Evolutionary conservation across 2,329 filamentous ascomycete genomes (phyloP), one percentile per base, ranked within the genome.

Genomic region (Penicillium sp.): DNA sequence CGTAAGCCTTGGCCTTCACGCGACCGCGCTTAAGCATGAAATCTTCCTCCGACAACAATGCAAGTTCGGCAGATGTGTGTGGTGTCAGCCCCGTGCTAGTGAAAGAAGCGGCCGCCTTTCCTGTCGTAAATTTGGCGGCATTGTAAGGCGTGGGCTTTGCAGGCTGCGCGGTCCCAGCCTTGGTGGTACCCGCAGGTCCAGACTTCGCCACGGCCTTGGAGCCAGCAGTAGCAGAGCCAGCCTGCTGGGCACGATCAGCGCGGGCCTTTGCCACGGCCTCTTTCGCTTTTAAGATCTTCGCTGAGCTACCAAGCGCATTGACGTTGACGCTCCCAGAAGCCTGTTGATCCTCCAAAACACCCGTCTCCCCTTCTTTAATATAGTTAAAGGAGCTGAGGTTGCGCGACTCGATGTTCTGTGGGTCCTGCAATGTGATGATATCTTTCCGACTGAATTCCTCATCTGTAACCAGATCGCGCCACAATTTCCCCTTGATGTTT

Each of bases 401-500:
- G 62, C 93, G 80, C 52, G 86, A 86, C 52, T 89, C 87, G 18
- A 94, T 80, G 71, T 96, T 96, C 70, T 96, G 92, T 10, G 94
- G 94, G 71, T 99, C 94, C 71, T 99, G 95, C 9, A 99, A 79
- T 0, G 92, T 97, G 68, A 99, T 96, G 57, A 99, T 93, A 73
- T 99, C 94, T 65, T 90, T 90, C 58, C 94, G 85, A 29, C 85
- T 85, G 67, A 99, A 99, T 55, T 92, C 89, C 58, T 86, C 83
- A 64, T 99, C 93, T 67, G 89, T 91, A 8, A 97, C 83, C 42
- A 99, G 77, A 75, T 99, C 94, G 61, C 81, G 84, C 94, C 94
- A 99, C 78, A 95, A 89, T 83, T 97, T 97, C 47, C 91, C 83
- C 79, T 97, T 97, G 75, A 99, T 88, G 73, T 99, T 99, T 78